Evolutionary conservation across 441 rosid genomes (phyloP), one percentile per base, ranked within the genome.

Genomic region (Pelargonium australe): DNA sequence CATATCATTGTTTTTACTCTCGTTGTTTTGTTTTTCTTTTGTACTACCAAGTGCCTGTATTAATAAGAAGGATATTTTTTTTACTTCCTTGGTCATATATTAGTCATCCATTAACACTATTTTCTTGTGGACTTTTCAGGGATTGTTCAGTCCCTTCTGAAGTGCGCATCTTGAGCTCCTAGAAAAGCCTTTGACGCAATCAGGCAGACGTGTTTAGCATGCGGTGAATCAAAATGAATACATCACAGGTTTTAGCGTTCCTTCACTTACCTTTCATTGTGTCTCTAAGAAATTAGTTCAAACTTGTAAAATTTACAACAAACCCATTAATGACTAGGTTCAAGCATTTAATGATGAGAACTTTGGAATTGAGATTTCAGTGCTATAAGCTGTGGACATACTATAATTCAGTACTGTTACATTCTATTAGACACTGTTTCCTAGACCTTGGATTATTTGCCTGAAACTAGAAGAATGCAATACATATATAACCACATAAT

Each of bases 181-280:
- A 45, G 51, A 45, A 45, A 58, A 23, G 8, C 20, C 60, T 14
- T 53, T 53, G n/a, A 53, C 60, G 3, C 60, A 53, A 53, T 5
- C 60, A 14, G 19, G 60, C 37, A 60, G 37, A 60, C 11, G 14
- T 12, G 9, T 3, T 60, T 60, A 60, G 64, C 64, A 60, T 60
- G 64, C 12, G 34, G 14, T 60, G 64, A 60, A 10, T 37, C 64
- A 60, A 60, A 60, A 60, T 60, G 64, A 23, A 60, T 60, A 25
- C 23, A 60, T 23, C 64, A 23, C 63, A 58, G 63, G 63, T 58
- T 58, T 53, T 58, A 7, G 23, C 5, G 10, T 17, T 20, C 31
- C 63, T 58, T 58, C 13, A 17, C 63, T 8, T 5, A n/a, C 5
- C 5, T 7, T 53, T 14, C 60, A 12, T 53, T 53, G 60, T 53